phyloP scores from a whole-genome alignment of 1,284 basidiomycete genomes.

The Cutaneotrichosporon cyanovorans region DNA sequence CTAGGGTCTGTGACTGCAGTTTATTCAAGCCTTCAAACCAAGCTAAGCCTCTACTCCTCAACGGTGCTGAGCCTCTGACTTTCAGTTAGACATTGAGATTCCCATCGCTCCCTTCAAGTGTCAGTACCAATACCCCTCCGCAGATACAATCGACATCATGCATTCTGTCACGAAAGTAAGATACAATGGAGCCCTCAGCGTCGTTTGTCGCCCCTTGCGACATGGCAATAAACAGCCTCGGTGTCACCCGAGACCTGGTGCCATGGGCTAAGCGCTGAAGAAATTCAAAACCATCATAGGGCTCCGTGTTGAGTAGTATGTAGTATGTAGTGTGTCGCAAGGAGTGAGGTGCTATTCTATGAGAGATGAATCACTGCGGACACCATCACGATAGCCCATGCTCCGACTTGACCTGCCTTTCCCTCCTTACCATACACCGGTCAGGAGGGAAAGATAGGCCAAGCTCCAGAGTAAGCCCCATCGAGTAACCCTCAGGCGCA shows the following conservation, averaged over 20 bases:
- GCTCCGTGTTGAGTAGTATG: constrained; percentile 4
- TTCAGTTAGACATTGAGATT: no score
- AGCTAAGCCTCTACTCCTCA: no score
- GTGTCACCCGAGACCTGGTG: constrained; percentile 36
- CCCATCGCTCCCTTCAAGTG: no score
- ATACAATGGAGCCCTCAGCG: constrained; percentile 32
- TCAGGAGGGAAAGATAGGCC: constrained; percentile 17
- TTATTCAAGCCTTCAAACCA: no score
- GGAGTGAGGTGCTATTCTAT: no score
- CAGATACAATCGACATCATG: not conserved
- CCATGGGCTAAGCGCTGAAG: constrained; percentile 42
- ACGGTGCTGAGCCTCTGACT: no score
- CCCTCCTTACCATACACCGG: constrained; percentile 4
- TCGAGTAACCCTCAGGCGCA: constrained; percentile 36
- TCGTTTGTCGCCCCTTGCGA: constrained; percentile 36
- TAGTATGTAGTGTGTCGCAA: constrained; percentile 1
- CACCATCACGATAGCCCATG: no score
- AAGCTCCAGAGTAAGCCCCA: constrained; percentile 46
- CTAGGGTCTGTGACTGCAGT: no score
- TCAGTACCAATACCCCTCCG: no score
- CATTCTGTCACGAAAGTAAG: not conserved
- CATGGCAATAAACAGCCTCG: constrained; percentile 27
- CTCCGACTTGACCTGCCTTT: no score
- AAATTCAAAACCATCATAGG: constrained; percentile 46
- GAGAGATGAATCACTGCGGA: no score